These are phyloP conservation scores for Gossypium trilobum DNA, from an alignment of 441 rosid genomes.

Conservation along the genomic window DNA sequence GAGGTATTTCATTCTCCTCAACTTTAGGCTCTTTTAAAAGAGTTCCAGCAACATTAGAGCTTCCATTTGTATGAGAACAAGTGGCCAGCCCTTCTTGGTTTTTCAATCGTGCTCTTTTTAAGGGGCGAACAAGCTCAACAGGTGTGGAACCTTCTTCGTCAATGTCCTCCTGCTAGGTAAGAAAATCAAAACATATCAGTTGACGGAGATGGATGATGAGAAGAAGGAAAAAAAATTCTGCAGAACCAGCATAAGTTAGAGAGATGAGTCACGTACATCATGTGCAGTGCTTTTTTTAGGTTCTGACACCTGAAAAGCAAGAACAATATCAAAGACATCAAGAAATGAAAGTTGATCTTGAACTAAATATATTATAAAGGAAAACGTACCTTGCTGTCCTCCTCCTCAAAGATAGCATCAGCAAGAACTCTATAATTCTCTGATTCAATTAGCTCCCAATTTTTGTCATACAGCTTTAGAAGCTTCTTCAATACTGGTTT, in stretches of 20 bases:
- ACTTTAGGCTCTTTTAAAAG: slow-evolving; percentile 25
- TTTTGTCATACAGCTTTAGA: slow-evolving; percentile 50
- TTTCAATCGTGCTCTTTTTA: slow-evolving; percentile 45
- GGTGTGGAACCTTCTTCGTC: slow-evolving; percentile 38
- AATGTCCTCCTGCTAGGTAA: slow-evolving; percentile 29
- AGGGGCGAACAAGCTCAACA: slow-evolving; percentile 45
- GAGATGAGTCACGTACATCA: slow-evolving; percentile 27
- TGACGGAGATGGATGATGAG: neutral
- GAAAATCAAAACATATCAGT: slow-evolving; percentile 11
- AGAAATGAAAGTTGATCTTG: slow-evolving; percentile 1
- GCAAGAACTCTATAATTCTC: slow-evolving; percentile 76
- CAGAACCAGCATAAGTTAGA: slow-evolving; percentile 9
- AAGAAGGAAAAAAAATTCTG: slow-evolving; percentile 9
- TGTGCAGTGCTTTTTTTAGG: slow-evolving; percentile 17
- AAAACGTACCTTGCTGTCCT: slow-evolving; percentile 52
- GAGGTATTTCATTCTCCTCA: slow-evolving; percentile 25
- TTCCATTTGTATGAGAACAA: slow-evolving; percentile 19
- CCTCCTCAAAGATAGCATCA: slow-evolving; percentile 72
- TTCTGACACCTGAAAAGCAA: slow-evolving; percentile 33
- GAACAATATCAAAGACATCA: slow-evolving; percentile 13
- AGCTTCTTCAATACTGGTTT: slow-evolving; percentile 68
- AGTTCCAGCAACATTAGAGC: slow-evolving; percentile 21
- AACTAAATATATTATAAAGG: neutral
- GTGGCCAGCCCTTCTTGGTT: slow-evolving; percentile 34
- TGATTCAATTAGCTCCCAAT: slow-evolving; percentile 66